A percentile compares a stretch with the other conserved stretches of the same genome.
Conservation (phyloP, 176 grass and related monocot species). For the Lolium rigidum region DNA sequence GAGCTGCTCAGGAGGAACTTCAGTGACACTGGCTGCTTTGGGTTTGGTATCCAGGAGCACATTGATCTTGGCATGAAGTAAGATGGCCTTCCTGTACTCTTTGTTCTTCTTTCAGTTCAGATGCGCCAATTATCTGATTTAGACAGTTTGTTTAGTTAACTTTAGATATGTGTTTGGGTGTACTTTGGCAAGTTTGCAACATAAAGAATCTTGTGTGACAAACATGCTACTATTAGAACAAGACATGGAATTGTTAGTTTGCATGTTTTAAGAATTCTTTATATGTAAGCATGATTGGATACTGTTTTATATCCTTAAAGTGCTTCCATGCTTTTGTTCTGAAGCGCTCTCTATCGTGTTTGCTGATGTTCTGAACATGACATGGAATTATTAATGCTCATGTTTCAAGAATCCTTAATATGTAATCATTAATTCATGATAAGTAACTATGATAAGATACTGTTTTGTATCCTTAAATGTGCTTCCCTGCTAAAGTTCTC, state of each 20-base stretch:
- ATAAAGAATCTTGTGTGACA: background rate
- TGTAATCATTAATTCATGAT: no score
- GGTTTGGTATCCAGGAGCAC: conserved; percentile 72
- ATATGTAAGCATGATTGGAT: background rate
- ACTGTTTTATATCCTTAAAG: background rate
- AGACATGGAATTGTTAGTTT: background rate
- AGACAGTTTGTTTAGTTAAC: no score
- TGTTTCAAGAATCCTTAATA: no score
- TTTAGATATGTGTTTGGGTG: background rate
- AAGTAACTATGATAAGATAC: no score
- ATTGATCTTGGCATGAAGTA: conserved; percentile 87
- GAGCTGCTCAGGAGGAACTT: conserved; percentile 76
- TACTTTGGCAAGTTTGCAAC: background rate
- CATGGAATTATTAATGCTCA: no score
- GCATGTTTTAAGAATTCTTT: background rate
- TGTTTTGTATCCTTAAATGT: background rate
- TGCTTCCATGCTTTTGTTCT: background rate
- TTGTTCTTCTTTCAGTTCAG: background rate
- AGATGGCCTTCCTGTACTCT: conserved; percentile 7
- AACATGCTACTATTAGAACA: background rate
- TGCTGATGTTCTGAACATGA: no score
- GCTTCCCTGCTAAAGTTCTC: background rate
- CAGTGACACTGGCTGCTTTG: conserved; percentile 73
- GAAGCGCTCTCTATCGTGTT: background rate
- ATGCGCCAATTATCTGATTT: background rate